Evolutionary conservation across 2,329 filamentous ascomycete genomes (phyloP).

Genomic region (Alternaria tenuissima): DNA sequence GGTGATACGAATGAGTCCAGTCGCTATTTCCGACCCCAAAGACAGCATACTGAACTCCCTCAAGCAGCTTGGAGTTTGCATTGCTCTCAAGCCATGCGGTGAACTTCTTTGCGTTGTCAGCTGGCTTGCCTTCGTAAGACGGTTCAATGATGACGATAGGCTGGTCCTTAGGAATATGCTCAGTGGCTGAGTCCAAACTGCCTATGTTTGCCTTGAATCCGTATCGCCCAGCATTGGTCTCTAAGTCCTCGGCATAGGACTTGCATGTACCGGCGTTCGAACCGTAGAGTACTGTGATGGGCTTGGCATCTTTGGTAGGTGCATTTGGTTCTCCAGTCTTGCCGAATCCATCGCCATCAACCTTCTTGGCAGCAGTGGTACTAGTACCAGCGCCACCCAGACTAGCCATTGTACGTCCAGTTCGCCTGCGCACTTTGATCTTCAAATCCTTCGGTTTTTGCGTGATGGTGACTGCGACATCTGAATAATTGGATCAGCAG

Average conservation of each 20-base stretch:
- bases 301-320: constrained; percentile 41
- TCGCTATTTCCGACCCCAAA: constrained; percentile 73
- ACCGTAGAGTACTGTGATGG: constrained; percentile 74
- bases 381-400: neutral
- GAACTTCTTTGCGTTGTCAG: constrained; percentile 75
- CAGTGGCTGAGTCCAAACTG: constrained; percentile 70
- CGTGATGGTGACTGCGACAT: constrained; percentile 11
- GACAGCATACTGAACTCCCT: constrained; percentile 68
- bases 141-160: constrained; percentile 74
- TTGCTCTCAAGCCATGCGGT: constrained; percentile 69
- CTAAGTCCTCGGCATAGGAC: constrained; percentile 70
- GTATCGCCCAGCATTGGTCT: constrained; percentile 64
- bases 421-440: constrained; percentile 13
- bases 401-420: constrained; percentile 15
- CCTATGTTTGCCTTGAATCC: constrained; percentile 56
- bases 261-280: constrained; percentile 80
- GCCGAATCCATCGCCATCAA: neutral
- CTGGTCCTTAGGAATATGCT: constrained; percentile 65
- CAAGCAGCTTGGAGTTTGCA: constrained; percentile 59
- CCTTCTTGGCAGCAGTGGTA: neutral
- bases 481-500: neutral
- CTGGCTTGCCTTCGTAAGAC: constrained; percentile 77
- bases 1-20: constrained; percentile 69
- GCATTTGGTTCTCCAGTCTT: neutral
- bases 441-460: constrained; percentile 15